A percentile compares a stretch with the other conserved stretches of the same genome.
These are phyloP conservation scores for Aspergillus carlsbadensis DNA, from an alignment of 495 filamentous ascomycete genomes.

Conservation along the genomic window DNA sequence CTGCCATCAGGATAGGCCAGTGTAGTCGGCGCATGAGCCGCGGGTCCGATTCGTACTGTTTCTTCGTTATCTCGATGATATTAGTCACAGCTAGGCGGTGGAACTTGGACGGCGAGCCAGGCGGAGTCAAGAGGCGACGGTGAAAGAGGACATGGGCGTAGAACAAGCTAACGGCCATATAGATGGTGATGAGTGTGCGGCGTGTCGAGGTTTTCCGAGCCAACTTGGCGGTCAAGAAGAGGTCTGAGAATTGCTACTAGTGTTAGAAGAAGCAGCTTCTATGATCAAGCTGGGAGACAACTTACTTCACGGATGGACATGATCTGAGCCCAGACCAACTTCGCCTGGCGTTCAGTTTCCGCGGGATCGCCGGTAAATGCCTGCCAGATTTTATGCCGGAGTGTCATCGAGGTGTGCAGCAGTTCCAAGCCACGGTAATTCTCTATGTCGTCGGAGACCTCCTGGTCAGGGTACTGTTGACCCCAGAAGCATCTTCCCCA, in stretches of 20 bases:
- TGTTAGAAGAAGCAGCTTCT: constrained; percentile 10
- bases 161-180: constrained; percentile 46
- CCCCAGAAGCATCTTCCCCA: constrained; percentile 49
- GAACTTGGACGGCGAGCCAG: constrained; percentile 24
- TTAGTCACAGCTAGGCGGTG: constrained; percentile 33
- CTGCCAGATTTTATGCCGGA: constrained; percentile 43
- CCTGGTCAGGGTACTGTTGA: constrained; percentile 43
- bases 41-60: constrained; percentile 35
- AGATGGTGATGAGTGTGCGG: constrained; percentile 46
- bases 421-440: constrained; percentile 45
- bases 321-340: constrained; percentile 36
- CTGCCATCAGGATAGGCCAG: constrained; percentile 47
- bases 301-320: constrained; percentile 34
- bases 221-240: constrained; percentile 45
- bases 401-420: constrained; percentile 31
- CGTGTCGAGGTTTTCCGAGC: constrained; percentile 33
- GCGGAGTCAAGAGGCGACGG: constrained; percentile 35
- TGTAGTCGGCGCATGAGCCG: constrained; percentile 40
- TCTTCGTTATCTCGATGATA: constrained; percentile 40
- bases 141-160: constrained; percentile 45
- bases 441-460: constrained; percentile 49
- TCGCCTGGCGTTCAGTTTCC: constrained; percentile 25
- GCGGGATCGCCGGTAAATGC: constrained; percentile 33
- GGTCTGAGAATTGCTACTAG: constrained; percentile 37
- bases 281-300: background rate